phyloP scores from a whole-genome alignment of 108 stramenopile species.

The Chaetoceros muelleri region DNA sequence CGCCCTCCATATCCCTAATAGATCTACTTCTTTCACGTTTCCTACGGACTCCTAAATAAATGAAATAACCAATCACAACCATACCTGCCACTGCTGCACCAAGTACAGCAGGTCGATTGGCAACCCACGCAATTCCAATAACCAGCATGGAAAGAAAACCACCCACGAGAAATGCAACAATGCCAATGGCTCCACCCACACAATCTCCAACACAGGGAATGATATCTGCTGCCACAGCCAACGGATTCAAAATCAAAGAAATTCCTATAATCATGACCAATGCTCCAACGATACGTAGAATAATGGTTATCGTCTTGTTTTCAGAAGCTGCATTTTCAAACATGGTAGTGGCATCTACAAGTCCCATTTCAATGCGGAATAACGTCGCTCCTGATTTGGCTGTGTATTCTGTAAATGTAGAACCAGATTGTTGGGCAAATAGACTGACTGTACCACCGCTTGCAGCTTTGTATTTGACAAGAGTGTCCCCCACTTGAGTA shows the following conservation, averaged over 20 bases:
- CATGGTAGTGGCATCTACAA: constrained; percentile 7
- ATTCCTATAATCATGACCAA: constrained; percentile 16
- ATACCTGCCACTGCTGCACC: background rate
- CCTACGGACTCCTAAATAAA: background rate
- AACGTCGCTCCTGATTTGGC: constrained; percentile 12
- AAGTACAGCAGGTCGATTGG: constrained; percentile 7
- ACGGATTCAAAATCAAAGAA: constrained; percentile 13
- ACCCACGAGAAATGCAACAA: constrained; percentile 12
- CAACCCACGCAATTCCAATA: constrained; percentile 19
- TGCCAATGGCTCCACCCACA: constrained; percentile 11
- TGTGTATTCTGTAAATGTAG: constrained; percentile 6
- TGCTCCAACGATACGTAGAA: constrained; percentile 22
- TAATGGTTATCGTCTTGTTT: constrained; percentile 10
- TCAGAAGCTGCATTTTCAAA: constrained; percentile 19
- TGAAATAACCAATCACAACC: background rate
- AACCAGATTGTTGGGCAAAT: constrained; percentile 18
- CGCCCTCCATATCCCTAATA: background rate
- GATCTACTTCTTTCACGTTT: background rate
- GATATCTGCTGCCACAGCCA: constrained; percentile 16
- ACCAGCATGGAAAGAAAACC: constrained; percentile 6
- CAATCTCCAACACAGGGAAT: constrained; percentile 23
- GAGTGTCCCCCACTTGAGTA: constrained; percentile 14
- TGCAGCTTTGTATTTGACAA: constrained; percentile 12
- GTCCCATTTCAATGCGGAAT: constrained; percentile 14
- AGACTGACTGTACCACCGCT: constrained; percentile 13